Base-by-base conservation (phyloP, 345 rosid species). In the Hibiscus tridactylites region DNA sequence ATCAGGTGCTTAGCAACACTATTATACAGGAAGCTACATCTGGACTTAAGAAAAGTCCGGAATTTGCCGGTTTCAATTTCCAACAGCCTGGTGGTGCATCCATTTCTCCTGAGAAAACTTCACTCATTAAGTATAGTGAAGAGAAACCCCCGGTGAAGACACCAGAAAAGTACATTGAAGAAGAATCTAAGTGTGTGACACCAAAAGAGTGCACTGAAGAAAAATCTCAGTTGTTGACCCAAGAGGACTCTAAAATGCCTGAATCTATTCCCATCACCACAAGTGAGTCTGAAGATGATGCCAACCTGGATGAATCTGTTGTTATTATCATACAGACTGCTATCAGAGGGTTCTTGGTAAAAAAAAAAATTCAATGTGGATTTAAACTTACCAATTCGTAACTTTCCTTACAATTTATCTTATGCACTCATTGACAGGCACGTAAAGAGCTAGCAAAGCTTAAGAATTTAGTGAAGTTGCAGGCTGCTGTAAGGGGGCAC, bases 401-500 rank as follows among this genome's bases (percentile, higher is more conserved):
- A 13, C 64, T 67, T 24, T 6, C 31, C 50, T 60, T 70, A 52
- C 54, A 44, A 57, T 42, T 58, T 37, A 28, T 71, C 12, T 44
- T 65, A 35, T 42, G 33, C 70, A 26, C 44, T 71, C n/a, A 70
- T 75, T 68, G 73, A 58, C 73, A 95, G 97, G 96, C 88, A 65
- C 81, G 77, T 53, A 90, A 66, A 74, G 89, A 88, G 76, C 82
- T 92, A 74, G 61, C 77, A 72, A 91, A 79, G 87, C 88, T 77
- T 50, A 89, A 86, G 85, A 90, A 83, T 65, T 85, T 90, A 39
- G 77, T 92, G 39, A 90, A 86, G 83, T 78, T 92, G 88, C 99
- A 95, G 83, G 98, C 99, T 76, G 94, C 88, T 61, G 87, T 88
- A 15, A 93, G 99, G 11, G 97, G 99, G 35, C 91, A 90, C 83